phyloP scores from a whole-genome alignment of 352 stramenopile genomes.

The Phytophthora hibernalis region DNA sequence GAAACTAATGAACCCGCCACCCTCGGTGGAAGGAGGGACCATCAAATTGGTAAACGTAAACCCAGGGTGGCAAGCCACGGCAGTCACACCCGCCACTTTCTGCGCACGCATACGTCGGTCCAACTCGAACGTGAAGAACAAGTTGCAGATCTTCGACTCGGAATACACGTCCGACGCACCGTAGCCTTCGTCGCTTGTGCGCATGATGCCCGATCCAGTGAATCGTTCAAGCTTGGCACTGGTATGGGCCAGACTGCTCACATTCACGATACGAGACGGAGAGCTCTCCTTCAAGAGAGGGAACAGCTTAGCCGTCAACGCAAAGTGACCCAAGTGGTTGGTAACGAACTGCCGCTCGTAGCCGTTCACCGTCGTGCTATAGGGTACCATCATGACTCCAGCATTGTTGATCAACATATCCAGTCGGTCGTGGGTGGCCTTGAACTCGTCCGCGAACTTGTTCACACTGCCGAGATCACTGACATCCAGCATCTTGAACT shows the following conservation, averaged over 20 bases:
- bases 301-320: constrained; percentile 53
- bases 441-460: constrained; percentile 53
- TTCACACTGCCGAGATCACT: constrained; percentile 49
- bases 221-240: constrained; percentile 26
- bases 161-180: constrained; percentile 36
- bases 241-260: constrained; percentile 48
- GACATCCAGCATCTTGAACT: constrained; percentile 65
- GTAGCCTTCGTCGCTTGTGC: constrained; percentile 25
- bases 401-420: constrained; percentile 49
- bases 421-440: constrained; percentile 35
- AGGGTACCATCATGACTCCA: constrained; percentile 29
- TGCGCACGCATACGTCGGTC: constrained; percentile 34
- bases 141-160: constrained; percentile 60
- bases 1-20: constrained; percentile 13
- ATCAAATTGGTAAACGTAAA: constrained; percentile 33
- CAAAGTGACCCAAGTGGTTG: constrained; percentile 43
- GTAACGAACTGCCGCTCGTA: constrained; percentile 41
- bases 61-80: constrained; percentile 48
- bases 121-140: constrained; percentile 63
- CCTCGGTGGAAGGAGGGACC: constrained; percentile 16
- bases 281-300: constrained; percentile 40
- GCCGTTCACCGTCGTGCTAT: constrained; percentile 27
- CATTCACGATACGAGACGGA: constrained; percentile 30
- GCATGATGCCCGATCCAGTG: constrained; percentile 22
- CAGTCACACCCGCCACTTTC: constrained; percentile 28